Conservation (phyloP, 2,329 filamentous ascomycete species). For the Alternaria sp. region DNA sequence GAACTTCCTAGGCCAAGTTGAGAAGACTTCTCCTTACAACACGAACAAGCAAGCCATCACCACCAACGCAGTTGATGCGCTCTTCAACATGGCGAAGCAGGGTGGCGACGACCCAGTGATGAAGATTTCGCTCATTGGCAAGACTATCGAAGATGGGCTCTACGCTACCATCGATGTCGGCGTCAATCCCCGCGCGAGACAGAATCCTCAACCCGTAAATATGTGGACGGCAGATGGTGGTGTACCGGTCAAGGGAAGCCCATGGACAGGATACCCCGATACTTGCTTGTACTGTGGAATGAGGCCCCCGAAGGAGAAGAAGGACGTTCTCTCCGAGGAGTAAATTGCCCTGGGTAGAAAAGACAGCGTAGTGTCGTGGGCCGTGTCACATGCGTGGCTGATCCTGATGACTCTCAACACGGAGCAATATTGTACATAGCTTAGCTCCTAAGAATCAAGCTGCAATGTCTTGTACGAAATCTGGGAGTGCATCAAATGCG, state of each 20-base stretch:
- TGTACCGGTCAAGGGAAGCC: conserved; percentile 29
- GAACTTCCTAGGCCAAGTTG: conserved; percentile 60
- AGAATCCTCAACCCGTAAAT: conserved; percentile 37
- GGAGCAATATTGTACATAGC: background rate
- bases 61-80: conserved; percentile 58
- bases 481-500: background rate
- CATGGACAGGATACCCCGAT: conserved; percentile 39
- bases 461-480: background rate
- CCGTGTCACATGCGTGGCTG: background rate
- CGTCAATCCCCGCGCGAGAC: conserved; percentile 35
- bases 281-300: conserved; percentile 28
- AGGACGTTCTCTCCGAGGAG: conserved; percentile 5
- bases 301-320: conserved; percentile 23
- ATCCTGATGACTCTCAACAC: background rate
- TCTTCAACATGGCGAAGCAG: conserved; percentile 56
- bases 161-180: conserved; percentile 43
- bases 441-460: background rate
- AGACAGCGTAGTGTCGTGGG: background rate
- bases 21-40: conserved; percentile 54
- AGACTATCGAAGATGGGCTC: conserved; percentile 36
- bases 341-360: background rate
- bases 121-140: conserved; percentile 64
- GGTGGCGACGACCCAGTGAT: conserved; percentile 62
- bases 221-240: conserved; percentile 37
- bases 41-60: conserved; percentile 54